Evolutionary conservation across 768 basidiomycete species (phyloP), one percentile per base, ranked within the genome.

Genomic region (Calocera cornea): DNA sequence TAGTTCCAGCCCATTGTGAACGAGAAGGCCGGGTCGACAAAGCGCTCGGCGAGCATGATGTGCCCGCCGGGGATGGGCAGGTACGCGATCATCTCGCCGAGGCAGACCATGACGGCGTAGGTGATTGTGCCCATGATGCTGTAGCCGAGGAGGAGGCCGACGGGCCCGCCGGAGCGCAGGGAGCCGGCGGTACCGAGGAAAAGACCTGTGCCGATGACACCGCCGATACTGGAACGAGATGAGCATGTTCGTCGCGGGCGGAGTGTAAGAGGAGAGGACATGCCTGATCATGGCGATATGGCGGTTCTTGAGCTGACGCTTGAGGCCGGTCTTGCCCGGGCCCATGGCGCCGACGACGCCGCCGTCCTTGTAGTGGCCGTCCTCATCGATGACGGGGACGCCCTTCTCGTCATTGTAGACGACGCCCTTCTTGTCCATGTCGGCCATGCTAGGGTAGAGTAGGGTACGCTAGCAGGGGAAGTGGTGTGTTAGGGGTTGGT

Each of bases 131-230:
- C 70, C 29, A 72, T 50, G 40, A 71, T 24, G 33, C 34, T 38
- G 66, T 72, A 72, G 24, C 71, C 70, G 41, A 72, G 68, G 19
- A 72, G 60, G 16, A 72, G 36, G 10, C 71, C 71, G 31, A 70
- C 68, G 1, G 71, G 71, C 31, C 71, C 71, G 47, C 71, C 71
- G 16, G 34, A 36, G 5, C 49, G 64, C 1, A 41, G 27, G 16
- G 80, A 78, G 41, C 73, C 64, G 1, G 70, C 71, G 0, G 69
- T 68, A 22, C 70, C 69, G 24, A 70, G 69, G 67, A 69, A 68
- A 34, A 70, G 65, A 64, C 67, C 69, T 2, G 68, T 70, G 24
- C 69, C 69, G 34, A 67, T 67, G 34, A 41, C 66, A 17, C 66
- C 60, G 17, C 47, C 66, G 64, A 68, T 65, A 60, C 54, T 60